Percentiles rank a stretch among this genome's conserved stretches.
These are phyloP conservation scores for Tuber calosporum DNA, from an alignment of 495 filamentous ascomycete species.

Conservation along the genomic window DNA sequence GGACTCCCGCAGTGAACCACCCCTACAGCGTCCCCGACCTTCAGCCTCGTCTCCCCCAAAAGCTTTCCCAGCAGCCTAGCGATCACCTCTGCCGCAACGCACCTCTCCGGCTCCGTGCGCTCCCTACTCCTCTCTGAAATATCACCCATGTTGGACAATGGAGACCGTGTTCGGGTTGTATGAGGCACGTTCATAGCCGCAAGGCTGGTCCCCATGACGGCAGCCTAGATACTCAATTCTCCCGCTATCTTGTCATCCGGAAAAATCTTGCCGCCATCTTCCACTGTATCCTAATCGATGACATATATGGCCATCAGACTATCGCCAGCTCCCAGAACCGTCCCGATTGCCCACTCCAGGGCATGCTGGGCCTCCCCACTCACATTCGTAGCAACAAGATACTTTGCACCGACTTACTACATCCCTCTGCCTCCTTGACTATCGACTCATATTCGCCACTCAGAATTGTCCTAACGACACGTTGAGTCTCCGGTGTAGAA, in stretches of 20 bases:
- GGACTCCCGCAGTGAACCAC: constrained; percentile 97
- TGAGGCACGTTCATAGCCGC: constrained; percentile 15
- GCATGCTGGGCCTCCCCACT: too few relatives aligned
- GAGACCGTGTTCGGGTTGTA: constrained; percentile 38
- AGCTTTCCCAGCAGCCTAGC: constrained; percentile 71
- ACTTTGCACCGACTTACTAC: constrained; percentile 73
- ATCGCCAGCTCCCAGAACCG: constrained; percentile 91
- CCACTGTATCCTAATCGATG: constrained; percentile 62
- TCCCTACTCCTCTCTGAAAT: constrained; percentile 35
- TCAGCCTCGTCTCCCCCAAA: constrained; percentile 78
- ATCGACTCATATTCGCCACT: constrained; percentile 74
- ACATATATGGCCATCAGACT: constrained; percentile 81
- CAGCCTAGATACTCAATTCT: constrained; percentile 27
- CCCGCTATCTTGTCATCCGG: constrained; percentile 30
- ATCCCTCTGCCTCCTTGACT: constrained; percentile 63
- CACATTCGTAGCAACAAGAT: constrained; percentile 85
- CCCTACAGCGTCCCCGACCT: constrained; percentile 85
- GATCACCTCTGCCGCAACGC: constrained; percentile 65
- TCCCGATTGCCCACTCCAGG: constrained; percentile 97
- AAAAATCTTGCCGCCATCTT: constrained; percentile 42
- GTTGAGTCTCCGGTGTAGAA: constrained; percentile 65
- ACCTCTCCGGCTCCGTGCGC: constrained; percentile 64
- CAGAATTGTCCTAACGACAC: constrained; percentile 77
- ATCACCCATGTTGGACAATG: constrained; percentile 33
- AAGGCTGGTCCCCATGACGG: constrained; percentile 20